Percentiles rank a stretch among this genome's conserved stretches.
These are phyloP conservation scores for Paulownia fortunei DNA, from an alignment of 257 asterid genomes.

Conservation along the genomic window DNA sequence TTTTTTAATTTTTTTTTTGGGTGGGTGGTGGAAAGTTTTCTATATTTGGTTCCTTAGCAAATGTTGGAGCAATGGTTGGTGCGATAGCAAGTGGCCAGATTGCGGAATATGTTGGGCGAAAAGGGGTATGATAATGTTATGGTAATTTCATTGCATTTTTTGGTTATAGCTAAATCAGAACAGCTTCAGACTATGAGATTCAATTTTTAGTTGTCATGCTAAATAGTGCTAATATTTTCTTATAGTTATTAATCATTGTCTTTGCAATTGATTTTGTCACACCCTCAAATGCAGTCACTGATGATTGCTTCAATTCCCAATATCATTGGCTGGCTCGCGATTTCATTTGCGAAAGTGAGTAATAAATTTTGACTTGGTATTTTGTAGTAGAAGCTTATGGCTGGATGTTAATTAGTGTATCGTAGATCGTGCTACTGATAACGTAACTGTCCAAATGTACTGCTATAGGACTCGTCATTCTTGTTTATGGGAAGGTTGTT, in stretches of 20 bases:
- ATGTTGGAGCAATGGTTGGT: conserved; percentile 95
- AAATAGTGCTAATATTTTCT: not conserved
- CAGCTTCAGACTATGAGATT: not conserved
- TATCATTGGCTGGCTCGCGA: conserved; percentile 86
- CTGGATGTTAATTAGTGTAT: not conserved
- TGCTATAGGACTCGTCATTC: conserved; percentile 73
- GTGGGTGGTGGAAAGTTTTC: conserved; percentile 60
- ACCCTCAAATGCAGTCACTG: conserved; percentile 68
- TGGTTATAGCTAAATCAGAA: not conserved
- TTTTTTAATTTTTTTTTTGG: not conserved
- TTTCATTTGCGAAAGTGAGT: conserved; percentile 88
- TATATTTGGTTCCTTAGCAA: conserved; percentile 85
- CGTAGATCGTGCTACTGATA: not conserved
- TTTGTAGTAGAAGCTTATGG: not conserved
- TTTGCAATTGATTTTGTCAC: not conserved
- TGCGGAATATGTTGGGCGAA: conserved; percentile 82
- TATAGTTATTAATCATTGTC: not conserved
- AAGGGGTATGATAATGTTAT: conserved; percentile 66
- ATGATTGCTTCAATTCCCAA: conserved; percentile 91
- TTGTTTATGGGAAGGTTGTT: conserved; percentile 90
- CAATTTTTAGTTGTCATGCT: not conserved
- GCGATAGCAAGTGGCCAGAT: conserved; percentile 94
- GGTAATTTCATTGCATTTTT: not conserved
- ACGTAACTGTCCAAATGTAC: conserved; percentile 8
- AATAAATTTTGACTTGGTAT: not conserved